Percentiles rank a stretch among this genome's conserved stretches.
Conservation (phyloP, 2,329 filamentous ascomycete species). For the Clonostachys rhizophaga region DNA sequence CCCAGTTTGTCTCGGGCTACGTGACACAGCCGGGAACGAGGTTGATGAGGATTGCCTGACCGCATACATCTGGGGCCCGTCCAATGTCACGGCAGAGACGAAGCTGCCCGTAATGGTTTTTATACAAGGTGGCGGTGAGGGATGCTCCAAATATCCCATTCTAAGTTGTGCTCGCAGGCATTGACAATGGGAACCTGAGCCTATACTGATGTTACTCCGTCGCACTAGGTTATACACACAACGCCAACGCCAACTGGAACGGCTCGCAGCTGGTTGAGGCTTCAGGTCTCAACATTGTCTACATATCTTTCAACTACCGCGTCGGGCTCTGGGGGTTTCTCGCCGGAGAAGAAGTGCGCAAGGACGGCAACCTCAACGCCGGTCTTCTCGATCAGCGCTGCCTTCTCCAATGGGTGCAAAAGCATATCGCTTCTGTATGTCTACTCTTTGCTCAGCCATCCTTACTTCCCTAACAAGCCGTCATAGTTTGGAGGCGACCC, state of each 20-base stretch:
- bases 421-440: conserved; percentile 45
- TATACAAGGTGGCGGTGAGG: conserved; percentile 35
- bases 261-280: conserved; percentile 37
- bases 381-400: conserved; percentile 61
- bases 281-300: conserved; percentile 41
- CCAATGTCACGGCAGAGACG: conserved; percentile 12
- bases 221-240: conserved; percentile 31
- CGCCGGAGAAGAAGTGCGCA: conserved; percentile 47
- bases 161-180: background rate
- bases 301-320: conserved; percentile 60
- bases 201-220: background rate
- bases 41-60: conserved; percentile 39
- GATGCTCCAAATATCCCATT: background rate
- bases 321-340: conserved; percentile 61
- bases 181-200: conserved; percentile 1
- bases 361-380: conserved; percentile 54
- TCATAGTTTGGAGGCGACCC: conserved; percentile 52
- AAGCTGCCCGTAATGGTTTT: conserved; percentile 32
- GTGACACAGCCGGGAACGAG: conserved; percentile 13
- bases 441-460: background rate
- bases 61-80: conserved; percentile 42
- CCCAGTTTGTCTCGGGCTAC: conserved; percentile 33
- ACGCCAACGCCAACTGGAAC: conserved; percentile 48
- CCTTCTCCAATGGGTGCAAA: conserved; percentile 55
- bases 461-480: background rate